Percentiles rank a stretch among this genome's conserved stretches.
These are phyloP conservation scores for Apiospora phragmitis DNA, from an alignment of 2,329 filamentous ascomycete species.

Conservation along the genomic window DNA sequence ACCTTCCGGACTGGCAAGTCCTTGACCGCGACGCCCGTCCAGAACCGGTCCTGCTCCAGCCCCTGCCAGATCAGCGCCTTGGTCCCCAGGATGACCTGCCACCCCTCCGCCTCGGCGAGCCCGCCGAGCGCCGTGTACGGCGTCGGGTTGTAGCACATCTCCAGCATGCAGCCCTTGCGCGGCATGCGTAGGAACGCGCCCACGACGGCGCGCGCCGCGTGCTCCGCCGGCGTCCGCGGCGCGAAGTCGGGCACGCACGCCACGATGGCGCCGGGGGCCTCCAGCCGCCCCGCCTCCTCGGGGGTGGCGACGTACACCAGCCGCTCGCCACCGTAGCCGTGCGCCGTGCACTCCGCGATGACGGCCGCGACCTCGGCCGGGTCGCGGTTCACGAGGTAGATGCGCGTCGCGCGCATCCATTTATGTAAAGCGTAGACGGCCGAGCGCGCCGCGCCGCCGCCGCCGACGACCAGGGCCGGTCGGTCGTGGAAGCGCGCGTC, in stretches of 20 bases:
- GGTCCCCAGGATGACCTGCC: conserved; percentile 74
- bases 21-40: conserved; percentile 62
- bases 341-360: conserved; percentile 59
- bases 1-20: conserved; percentile 62
- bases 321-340: conserved; percentile 61
- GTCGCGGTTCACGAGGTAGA: conserved; percentile 80
- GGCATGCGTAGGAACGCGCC: conserved; percentile 49
- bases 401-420: conserved; percentile 65
- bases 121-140: conserved; percentile 68
- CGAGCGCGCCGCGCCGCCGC: conserved; percentile 75
- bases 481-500: conserved; percentile 52
- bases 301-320: conserved; percentile 63
- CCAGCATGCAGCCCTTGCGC: conserved; percentile 68
- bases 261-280: conserved; percentile 66
- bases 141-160: conserved; percentile 82
- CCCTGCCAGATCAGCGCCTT: conserved; percentile 80
- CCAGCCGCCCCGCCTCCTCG: conserved; percentile 58
- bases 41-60: conserved; percentile 59
- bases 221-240: conserved; percentile 65
- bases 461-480: conserved; percentile 73
- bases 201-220: conserved; percentile 55
- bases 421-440: conserved; percentile 74
- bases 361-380: conserved; percentile 65
- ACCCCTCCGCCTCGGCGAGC: conserved; percentile 61
- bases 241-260: conserved; percentile 76